phyloP scores from a whole-genome alignment of 2,329 filamentous ascomycete genomes.

The Neonectria ditissima region DNA sequence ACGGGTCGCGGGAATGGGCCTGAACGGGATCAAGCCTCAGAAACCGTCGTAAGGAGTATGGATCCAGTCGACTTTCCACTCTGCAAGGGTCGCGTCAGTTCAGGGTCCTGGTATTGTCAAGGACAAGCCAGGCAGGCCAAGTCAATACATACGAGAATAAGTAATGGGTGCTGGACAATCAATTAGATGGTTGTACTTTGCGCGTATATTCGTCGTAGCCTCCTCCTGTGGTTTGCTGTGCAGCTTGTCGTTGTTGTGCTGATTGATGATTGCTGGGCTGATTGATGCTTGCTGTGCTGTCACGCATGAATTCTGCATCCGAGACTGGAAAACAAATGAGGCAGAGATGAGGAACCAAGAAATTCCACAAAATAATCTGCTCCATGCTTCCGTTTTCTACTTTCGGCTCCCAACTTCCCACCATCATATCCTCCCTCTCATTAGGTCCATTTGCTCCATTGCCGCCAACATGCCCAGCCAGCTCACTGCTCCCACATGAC shows the following conservation, averaged over 20 bases:
- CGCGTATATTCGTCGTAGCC: not conserved
- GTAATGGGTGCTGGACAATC: not conserved
- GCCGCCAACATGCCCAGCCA: not conserved
- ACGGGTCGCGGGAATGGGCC: conserved; percentile 7
- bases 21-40: not conserved
- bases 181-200: not conserved
- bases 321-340: not conserved
- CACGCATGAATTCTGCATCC: not conserved
- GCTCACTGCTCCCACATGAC: not conserved
- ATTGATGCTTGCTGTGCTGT: not conserved
- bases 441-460: not conserved
- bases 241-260: too few relatives aligned
- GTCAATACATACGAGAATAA: conserved; percentile 17
- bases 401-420: conserved; percentile 10
- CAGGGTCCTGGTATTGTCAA: conserved; percentile 29
- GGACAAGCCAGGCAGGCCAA: conserved; percentile 1
- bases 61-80: not conserved
- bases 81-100: not conserved
- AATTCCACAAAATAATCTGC: not conserved
- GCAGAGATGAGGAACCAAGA: not conserved
- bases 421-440: not conserved
- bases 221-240: not conserved
- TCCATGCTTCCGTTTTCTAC: conserved; percentile 16
- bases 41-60: not conserved
- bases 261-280: too few relatives aligned